Evolutionary conservation across 768 basidiomycete genomes (phyloP), one percentile per base, ranked within the genome.

Genomic region (Mycena alexandri): DNA sequence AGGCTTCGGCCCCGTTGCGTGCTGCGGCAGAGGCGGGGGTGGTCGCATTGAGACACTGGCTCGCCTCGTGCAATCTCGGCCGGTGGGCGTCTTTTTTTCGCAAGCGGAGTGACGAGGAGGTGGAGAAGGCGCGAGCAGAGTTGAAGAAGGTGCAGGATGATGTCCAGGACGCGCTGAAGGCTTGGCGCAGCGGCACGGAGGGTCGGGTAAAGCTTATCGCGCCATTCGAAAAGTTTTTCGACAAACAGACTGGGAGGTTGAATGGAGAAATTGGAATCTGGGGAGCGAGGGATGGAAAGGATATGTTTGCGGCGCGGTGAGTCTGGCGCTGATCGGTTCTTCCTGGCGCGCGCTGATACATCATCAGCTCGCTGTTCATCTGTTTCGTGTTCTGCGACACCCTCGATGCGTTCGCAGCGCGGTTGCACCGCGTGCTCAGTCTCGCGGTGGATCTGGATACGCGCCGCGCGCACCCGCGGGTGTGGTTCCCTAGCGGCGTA

Each of bases 331-430:
- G n/a, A n/a, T n/a, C n/a, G n/a, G 43, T 42, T 16, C 33, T 19
- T 8, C 13, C n/a, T n/a, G n/a, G n/a, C 21, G 9, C 17, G 55
- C 52, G 17, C 29, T 50, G 44, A 22, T n/a, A n/a, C n/a, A 24
- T 22, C n/a, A n/a, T n/a, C n/a, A 84, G 83, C 33, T 82, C 84
- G 6, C 75, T 85, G 5, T 85, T 80, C 61, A 75, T 82, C 17
- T 83, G 82, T 48, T 84, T 85, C 61, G 82, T 84, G 1, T 85
- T 83, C 72, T 79, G 79, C 42, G 82, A 82, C 63, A 77, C 81
- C 25, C 68, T 85, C 12, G 79, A 84, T 22, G 78, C 79, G 2
- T 84, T 83, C 47, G 77, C 82, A 0, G 79, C 81, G 16, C 74
- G 78, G 11, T 74, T 83, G 5, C 65, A 75, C 17, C 75, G 74